Base-by-base conservation (phyloP, 306 rosid genomes). In the Sesbania bispinosa region DNA sequence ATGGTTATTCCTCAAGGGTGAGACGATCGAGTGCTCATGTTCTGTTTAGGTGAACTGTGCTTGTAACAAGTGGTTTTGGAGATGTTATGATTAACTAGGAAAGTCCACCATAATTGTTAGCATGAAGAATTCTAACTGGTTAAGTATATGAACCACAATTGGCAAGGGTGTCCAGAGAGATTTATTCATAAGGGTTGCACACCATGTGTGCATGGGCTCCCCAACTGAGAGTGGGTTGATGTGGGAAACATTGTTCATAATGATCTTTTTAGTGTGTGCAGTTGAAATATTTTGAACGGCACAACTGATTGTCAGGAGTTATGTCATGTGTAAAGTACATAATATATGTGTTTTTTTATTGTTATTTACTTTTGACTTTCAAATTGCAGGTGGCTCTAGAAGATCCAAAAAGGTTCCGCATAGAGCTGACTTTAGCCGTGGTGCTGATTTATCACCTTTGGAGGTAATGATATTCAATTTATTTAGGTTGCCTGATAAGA, bases 381-480 rank as follows among this genome's bases (percentile, higher is more conserved):
- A 45, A 79, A 79, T 59, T 82, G 80, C 90, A 93, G 98, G 93
- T 90, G 43, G 80, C 89, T 63, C 69, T 90, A 63, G 97, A 93
- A 84, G 96, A 93, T 80, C 93, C 98, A 38, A 88, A 88, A 81
- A 83, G 86, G 84, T 93, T 84, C 75, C 96, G 96, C 21, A 73
- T 93, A 36, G 98, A 93, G 77, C 65, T 93, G 86, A 86, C 98
- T 93, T 93, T 61, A 93, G 98, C 83, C 93, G 97, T 15, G 98
- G 98, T 62, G 97, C 98, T 57, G 98, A 90, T 81, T 81, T 93
- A 51, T 93, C 96, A 35, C 98, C 98, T 21, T 63, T 93, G 79
- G 90, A 93, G 98, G 98, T 93, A 88, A 84, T 77, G 67, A 59
- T 61, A 7, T 55, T 29, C 16, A 65, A 51, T 64, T 64, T 62